Evolutionary conservation across 306 rosid species (phyloP).

Genomic region (Boehmeria nivea): DNA sequence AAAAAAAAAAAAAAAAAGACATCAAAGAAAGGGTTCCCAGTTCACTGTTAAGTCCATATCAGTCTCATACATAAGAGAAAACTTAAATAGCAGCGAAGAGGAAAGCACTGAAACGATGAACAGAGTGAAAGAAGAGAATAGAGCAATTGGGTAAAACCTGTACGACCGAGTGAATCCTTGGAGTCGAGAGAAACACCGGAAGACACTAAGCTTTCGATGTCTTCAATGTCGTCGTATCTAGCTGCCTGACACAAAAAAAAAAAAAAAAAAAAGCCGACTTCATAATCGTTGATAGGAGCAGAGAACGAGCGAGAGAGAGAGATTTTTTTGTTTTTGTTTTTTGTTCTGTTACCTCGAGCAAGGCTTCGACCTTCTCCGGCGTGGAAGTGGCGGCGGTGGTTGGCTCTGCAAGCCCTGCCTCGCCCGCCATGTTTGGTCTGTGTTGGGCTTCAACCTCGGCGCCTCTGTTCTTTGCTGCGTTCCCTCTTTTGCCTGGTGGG

Average conservation of each 20-base stretch:
- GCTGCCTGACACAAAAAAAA: constrained; percentile 48
- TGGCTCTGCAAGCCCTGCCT: too few species aligned
- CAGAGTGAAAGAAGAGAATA: background rate
- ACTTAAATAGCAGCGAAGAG: background rate
- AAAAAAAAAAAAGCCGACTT: too few species aligned
- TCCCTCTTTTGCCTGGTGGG: too few species aligned
- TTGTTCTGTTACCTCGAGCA: background rate
- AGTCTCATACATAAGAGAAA: background rate
- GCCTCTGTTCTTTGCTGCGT: too few species aligned
- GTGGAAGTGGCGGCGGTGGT: background rate
- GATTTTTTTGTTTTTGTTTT: too few species aligned
- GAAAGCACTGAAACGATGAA: background rate
- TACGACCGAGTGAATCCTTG: constrained; percentile 64
- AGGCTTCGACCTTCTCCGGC: background rate
- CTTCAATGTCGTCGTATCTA: constrained; percentile 64
- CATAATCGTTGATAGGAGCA: too few species aligned
- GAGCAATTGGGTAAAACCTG: constrained; percentile 37
- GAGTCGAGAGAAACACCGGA: constrained; percentile 58
- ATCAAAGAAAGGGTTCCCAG: too few species aligned
- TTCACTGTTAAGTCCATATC: too few species aligned
- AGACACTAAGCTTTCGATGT: constrained; percentile 45
- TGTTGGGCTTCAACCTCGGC: too few species aligned
- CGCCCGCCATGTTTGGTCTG: too few species aligned
- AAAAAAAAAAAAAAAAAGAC: too few species aligned
- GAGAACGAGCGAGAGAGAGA: too few species aligned